phyloP scores from a whole-genome alignment of 2,329 filamentous ascomycete species.

The Fusarium concolor region DNA sequence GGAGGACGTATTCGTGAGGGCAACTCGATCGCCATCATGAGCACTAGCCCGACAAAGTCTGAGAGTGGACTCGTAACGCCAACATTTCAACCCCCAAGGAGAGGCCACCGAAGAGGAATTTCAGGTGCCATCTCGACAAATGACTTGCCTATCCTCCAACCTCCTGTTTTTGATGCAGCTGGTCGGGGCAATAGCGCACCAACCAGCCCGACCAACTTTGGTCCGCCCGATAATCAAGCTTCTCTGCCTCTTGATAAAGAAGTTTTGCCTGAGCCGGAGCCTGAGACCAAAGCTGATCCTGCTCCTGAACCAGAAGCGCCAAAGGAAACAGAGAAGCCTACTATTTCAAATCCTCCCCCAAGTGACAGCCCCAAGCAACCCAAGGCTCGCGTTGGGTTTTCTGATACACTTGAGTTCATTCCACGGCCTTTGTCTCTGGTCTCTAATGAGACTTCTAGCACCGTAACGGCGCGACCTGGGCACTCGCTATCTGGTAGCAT shows the following conservation, averaged over 20 bases:
- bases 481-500: conserved; percentile 84
- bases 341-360: conserved; percentile 1
- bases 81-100: conserved; percentile 64
- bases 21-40: conserved; percentile 70
- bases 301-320: neutral
- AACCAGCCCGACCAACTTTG: conserved; percentile 67
- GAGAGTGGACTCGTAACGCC: conserved; percentile 69
- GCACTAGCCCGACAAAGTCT: conserved; percentile 75
- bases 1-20: conserved; percentile 74
- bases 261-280: conserved; percentile 12
- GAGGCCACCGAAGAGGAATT: conserved; percentile 76
- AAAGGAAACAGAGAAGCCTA: conserved; percentile 12
- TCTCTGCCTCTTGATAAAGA: conserved; percentile 31
- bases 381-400: conserved; percentile 81
- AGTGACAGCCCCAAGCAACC: conserved; percentile 49
- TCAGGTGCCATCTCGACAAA: conserved; percentile 87
- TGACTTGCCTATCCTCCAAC: conserved; percentile 79
- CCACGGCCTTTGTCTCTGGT: conserved; percentile 84
- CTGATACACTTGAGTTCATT: conserved; percentile 85
- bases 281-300: conserved; percentile 7
- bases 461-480: conserved; percentile 73
- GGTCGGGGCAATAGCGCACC: conserved; percentile 72
- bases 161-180: conserved; percentile 61
- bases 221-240: conserved; percentile 33
- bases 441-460: conserved; percentile 86